A percentile compares a stretch with the other conserved stretches of the same genome.
Evolutionary conservation across 805 yeast genomes (phyloP).

Genomic region (Kuraishia cidri): DNA sequence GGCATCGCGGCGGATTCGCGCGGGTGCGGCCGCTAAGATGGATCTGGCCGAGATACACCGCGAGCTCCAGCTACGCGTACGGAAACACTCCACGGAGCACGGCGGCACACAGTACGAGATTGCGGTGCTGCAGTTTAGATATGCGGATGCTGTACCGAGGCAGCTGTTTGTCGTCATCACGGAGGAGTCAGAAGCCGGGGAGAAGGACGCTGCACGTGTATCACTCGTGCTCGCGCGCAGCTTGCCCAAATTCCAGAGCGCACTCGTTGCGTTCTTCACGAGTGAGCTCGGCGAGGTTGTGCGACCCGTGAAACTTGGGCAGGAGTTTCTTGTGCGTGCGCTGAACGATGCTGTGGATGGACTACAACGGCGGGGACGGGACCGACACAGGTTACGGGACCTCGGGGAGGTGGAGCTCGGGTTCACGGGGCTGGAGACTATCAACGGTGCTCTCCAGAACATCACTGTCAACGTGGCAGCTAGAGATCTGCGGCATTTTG

Average conservation of each 20-base stretch:
- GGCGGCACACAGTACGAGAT: not conserved
- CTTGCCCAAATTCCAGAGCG: slow-evolving; percentile 11
- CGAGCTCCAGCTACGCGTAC: too few relatives aligned
- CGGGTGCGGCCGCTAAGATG: too few relatives aligned
- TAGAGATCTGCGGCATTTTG: slow-evolving; percentile 12
- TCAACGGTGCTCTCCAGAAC: slow-evolving; percentile 9
- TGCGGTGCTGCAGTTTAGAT: slow-evolving; percentile 1
- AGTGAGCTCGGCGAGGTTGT: slow-evolving; percentile 13
- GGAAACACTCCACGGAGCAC: too few relatives aligned
- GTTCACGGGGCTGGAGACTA: slow-evolving; percentile 8
- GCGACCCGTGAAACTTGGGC: slow-evolving; percentile 6
- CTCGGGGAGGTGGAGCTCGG: slow-evolving; percentile 13
- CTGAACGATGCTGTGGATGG: slow-evolving; percentile 8
- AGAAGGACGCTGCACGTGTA: not conserved
- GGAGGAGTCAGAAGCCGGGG: not conserved
- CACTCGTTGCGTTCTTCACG: slow-evolving; percentile 11
- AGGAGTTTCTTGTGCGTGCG: slow-evolving; percentile 11
- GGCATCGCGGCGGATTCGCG: too few relatives aligned
- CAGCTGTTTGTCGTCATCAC: slow-evolving; percentile 1
- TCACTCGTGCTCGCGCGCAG: slow-evolving; percentile 10
- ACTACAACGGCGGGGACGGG: too few relatives aligned
- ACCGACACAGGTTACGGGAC: too few relatives aligned
- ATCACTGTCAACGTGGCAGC: slow-evolving; percentile 14
- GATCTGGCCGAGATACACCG: too few relatives aligned
- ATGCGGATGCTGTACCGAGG: not conserved